phyloP scores from a whole-genome alignment of 2,329 filamentous ascomycete species.

The Neophaeococcomyces aloes region DNA sequence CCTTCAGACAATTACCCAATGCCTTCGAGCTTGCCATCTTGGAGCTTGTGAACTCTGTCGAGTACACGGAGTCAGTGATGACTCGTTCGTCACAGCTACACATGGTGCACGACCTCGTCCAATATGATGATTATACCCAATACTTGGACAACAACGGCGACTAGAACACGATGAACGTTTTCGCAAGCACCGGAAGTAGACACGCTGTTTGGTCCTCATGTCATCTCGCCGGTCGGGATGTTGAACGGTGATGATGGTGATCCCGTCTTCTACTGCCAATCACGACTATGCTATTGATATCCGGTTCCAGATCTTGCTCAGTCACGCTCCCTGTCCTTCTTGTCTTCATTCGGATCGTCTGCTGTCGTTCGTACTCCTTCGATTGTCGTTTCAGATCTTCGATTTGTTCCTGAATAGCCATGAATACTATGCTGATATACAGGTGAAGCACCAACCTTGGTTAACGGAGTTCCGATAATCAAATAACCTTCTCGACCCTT shows the following conservation, averaged over 20 bases:
- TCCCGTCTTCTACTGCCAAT: constrained; percentile 1
- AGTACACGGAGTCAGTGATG: no score
- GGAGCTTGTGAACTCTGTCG: no score
- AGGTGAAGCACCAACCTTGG: constrained; percentile 28
- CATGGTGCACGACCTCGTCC: no score
- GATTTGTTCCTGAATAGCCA: constrained; percentile 35
- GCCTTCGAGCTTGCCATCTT: no score
- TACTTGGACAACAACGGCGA: no score
- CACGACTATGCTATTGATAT: constrained; percentile 21
- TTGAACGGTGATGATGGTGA: constrained; percentile 11
- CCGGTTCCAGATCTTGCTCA: constrained; percentile 13
- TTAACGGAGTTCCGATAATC: constrained; percentile 36
- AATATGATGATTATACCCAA: no score
- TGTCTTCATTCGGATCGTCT: constrained; percentile 34
- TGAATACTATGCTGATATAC: constrained; percentile 8
- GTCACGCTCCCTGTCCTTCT: constrained; percentile 8
- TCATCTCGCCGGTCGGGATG: background rate
- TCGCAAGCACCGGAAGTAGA: background rate
- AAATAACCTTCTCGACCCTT: constrained; percentile 41
- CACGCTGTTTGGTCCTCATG: background rate
- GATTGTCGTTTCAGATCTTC: constrained; percentile 39
- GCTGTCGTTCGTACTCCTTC: constrained; percentile 38
- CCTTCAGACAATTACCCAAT: no score
- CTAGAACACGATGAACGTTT: background rate
- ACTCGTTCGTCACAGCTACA: no score